A percentile compares a stretch with the other conserved stretches of the same genome.
Evolutionary conservation across 768 basidiomycete genomes (phyloP).

Genomic region (Agrocybe pediades): DNA sequence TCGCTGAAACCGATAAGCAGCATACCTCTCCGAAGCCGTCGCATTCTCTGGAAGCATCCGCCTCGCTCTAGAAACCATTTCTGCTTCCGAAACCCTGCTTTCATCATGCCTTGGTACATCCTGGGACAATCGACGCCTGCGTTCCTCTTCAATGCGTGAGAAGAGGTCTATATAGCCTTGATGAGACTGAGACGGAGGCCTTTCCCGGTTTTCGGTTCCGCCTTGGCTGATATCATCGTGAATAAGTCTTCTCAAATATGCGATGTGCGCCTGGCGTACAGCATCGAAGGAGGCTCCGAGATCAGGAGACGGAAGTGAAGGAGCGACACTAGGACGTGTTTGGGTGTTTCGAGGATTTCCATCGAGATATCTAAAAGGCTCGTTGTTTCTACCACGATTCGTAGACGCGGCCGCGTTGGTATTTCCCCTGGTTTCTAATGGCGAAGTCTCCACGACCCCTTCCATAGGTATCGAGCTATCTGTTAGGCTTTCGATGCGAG

Average conservation of each 20-base stretch:
- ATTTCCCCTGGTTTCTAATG: neutral
- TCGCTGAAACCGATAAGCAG: no score
- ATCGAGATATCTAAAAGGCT: neutral
- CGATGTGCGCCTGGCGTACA: constrained; percentile 13
- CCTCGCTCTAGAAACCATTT: no score
- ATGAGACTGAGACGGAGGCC: no score
- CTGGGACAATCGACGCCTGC: no score
- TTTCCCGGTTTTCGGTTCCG: neutral
- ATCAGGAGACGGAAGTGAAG: constrained; percentile 32
- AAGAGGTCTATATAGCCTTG: no score
- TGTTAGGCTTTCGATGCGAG: neutral
- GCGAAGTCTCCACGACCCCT: neutral
- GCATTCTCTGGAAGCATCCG: no score
- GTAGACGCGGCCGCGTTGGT: neutral
- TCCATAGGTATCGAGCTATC: neutral
- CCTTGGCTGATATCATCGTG: neutral
- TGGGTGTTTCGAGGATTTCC: neutral
- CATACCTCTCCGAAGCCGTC: no score
- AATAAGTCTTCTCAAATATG: no score
- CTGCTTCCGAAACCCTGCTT: no score
- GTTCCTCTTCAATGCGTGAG: no score
- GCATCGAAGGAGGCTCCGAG: constrained; percentile 26
- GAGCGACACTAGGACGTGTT: constrained; percentile 12
- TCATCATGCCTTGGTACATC: no score
- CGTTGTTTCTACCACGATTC: neutral